These are phyloP conservation scores for Claviceps arundinis DNA, from an alignment of 2,329 filamentous ascomycete genomes.

Conservation along the genomic window DNA sequence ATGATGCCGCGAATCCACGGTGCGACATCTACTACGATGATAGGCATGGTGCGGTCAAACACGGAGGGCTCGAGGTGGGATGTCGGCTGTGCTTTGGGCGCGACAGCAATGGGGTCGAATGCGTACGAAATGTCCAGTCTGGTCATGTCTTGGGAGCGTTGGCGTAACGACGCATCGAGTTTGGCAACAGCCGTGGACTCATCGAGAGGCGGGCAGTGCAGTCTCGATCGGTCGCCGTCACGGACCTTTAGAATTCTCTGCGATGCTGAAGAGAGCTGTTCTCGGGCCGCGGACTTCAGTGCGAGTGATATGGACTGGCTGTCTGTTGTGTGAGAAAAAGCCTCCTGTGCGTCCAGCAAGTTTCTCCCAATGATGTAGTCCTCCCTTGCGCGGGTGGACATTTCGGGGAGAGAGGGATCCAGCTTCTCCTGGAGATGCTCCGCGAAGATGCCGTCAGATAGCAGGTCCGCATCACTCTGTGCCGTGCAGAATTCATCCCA, in stretches of 20 bases:
- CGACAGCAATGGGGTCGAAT: conserved; percentile 46
- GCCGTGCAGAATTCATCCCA: conserved; percentile 42
- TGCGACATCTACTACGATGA: conserved; percentile 65
- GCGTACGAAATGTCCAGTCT: conserved; percentile 43
- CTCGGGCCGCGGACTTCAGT: conserved; percentile 18
- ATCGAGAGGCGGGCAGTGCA: conserved; percentile 14
- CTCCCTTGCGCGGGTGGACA: conserved; percentile 32
- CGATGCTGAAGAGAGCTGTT: neutral
- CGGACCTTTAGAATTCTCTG: neutral
- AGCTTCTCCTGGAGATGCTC: conserved; percentile 33
- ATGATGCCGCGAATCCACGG: conserved; percentile 85
- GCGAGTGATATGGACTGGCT: conserved; percentile 16
- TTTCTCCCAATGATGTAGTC: conserved; percentile 37
- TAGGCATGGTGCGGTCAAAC: conserved; percentile 57
- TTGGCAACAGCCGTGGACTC: conserved; percentile 20
- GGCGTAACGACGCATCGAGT: conserved; percentile 26
- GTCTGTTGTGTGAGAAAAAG: conserved; percentile 16
- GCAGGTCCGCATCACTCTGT: conserved; percentile 54
- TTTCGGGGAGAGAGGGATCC: conserved; percentile 50
- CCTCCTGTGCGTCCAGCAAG: conserved; percentile 32
- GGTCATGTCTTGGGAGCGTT: conserved; percentile 17
- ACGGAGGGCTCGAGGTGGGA: conserved; percentile 51
- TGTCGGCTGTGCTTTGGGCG: conserved; percentile 26
- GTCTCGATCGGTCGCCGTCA: neutral
- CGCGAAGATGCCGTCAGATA: conserved; percentile 35